phyloP scores from a whole-genome alignment of 2,329 filamentous ascomycete genomes.

The Thelonectria discophora region DNA sequence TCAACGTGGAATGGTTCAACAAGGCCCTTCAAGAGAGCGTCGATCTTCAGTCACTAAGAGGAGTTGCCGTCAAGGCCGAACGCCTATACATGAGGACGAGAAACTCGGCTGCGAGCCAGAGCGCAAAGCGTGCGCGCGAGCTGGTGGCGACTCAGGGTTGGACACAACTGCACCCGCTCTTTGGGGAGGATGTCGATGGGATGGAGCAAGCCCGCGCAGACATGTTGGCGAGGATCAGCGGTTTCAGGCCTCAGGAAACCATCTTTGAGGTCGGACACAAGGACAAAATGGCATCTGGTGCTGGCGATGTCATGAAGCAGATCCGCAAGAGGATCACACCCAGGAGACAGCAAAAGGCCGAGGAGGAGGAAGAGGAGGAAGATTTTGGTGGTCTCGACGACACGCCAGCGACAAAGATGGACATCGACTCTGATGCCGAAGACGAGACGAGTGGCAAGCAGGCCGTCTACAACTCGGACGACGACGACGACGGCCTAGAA shows the following conservation, averaged over 20 bases:
- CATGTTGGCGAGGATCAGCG: constrained; percentile 89
- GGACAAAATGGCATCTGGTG: constrained; percentile 70
- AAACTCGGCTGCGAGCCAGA: constrained; percentile 89
- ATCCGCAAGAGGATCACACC: constrained; percentile 75
- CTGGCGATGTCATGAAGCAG: constrained; percentile 79
- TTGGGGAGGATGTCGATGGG: constrained; percentile 72
- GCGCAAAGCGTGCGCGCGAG: constrained; percentile 85
- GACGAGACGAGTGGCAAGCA: constrained; percentile 50
- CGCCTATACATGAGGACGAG: constrained; percentile 91
- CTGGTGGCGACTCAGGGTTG: constrained; percentile 75
- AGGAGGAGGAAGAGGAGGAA: constrained; percentile 50
- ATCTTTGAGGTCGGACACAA: constrained; percentile 93
- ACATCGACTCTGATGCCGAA: constrained; percentile 37
- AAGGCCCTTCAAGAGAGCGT: constrained; percentile 79
- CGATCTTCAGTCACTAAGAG: constrained; percentile 76
- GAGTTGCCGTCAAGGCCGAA: constrained; percentile 86
- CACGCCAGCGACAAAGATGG: constrained; percentile 47
- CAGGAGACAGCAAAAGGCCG: constrained; percentile 54
- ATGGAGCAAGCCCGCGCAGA: constrained; percentile 78
- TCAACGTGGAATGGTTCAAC: constrained; percentile 82
- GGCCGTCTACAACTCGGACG: constrained; percentile 62
- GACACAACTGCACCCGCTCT: constrained; percentile 81
- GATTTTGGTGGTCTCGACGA: constrained; percentile 46
- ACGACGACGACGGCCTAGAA: constrained; percentile 66
- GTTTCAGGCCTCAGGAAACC: constrained; percentile 89